These are phyloP conservation scores for Trichoderma afroharzianum DNA, from an alignment of 2,329 filamentous ascomycete species.

Conservation along the genomic window DNA sequence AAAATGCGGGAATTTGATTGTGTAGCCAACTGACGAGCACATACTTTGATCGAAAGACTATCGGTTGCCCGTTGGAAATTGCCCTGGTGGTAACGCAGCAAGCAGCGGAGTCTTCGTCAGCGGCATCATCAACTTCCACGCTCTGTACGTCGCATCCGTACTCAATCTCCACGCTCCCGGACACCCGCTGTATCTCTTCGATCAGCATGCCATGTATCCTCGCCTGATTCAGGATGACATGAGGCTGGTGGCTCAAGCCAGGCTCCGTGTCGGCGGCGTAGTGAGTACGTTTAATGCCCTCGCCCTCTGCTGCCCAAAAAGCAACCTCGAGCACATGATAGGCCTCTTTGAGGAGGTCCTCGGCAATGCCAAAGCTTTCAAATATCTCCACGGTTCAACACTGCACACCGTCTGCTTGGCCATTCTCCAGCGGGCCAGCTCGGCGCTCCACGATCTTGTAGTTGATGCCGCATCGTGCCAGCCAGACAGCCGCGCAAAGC, in stretches of 20 bases:
- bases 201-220: background rate
- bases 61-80: background rate
- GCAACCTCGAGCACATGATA: constrained; percentile 1
- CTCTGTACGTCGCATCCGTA: background rate
- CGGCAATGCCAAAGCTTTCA: background rate
- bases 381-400: background rate
- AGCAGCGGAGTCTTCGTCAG: background rate
- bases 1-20: background rate
- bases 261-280: background rate
- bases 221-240: background rate
- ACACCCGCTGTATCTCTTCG: background rate
- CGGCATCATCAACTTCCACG: background rate
- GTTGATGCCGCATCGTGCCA: background rate
- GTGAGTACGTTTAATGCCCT: background rate
- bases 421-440: background rate
- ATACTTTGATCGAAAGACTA: background rate
- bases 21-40: background rate
- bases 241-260: background rate
- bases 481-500: background rate
- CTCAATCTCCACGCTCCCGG: background rate
- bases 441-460: background rate
- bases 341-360: background rate
- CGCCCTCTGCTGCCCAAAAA: background rate
- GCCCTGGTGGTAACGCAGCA: background rate
- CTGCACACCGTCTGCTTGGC: background rate